Base-by-base conservation (phyloP, 768 basidiomycete genomes). In the Tylopilus subfusipes region DNA sequence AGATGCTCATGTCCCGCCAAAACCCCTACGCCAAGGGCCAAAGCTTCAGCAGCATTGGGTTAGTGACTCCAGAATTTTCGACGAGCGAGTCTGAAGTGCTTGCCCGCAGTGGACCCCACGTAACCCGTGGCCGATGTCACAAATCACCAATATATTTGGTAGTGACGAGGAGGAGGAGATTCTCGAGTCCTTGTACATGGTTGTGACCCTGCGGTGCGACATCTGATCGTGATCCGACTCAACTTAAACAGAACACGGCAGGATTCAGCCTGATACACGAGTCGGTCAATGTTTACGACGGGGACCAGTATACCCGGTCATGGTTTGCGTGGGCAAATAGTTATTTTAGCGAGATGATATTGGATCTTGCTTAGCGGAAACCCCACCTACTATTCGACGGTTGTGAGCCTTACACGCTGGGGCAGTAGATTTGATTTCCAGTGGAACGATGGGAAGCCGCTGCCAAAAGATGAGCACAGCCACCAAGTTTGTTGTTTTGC, bases 261-360 rank as follows among this genome's bases (percentile, higher is more conserved):
- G 83, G 84, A 3, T 76, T 90, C 14, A 88, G 88, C n/a, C 72
- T 90, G 40, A 86, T 90, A 42, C 88, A 90, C 64, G 88, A 91
- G 68, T 85, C 85, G 2, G 78, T 83, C 60, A 78, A 78, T 10
- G 85, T 90, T 53, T 84, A 85, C 68, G 68, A 82, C 31, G 60
- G 68, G 19, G 71, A 69, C 16, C 75, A 76, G 25, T 89, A 86
- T 62, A 88, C 86, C 33, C 77, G 88, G 21, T 76, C 82, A 19
- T 90, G 87, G 87, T 90, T 90, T 68, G 88, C 88, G 21, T 90
- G 87, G 88, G 88, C 84, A 14, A 89, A 88, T 66, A 86, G 86
- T 68, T 91, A 86, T 68, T 90, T 90, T 63, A 82, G 88, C 33
- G 88, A 90, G 73, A 88, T 90, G 86, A 73, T 90, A 19, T 69